These are phyloP conservation scores for Penicillium sp. DNA, from an alignment of 2,329 filamentous ascomycete species.

Conservation along the genomic window DNA sequence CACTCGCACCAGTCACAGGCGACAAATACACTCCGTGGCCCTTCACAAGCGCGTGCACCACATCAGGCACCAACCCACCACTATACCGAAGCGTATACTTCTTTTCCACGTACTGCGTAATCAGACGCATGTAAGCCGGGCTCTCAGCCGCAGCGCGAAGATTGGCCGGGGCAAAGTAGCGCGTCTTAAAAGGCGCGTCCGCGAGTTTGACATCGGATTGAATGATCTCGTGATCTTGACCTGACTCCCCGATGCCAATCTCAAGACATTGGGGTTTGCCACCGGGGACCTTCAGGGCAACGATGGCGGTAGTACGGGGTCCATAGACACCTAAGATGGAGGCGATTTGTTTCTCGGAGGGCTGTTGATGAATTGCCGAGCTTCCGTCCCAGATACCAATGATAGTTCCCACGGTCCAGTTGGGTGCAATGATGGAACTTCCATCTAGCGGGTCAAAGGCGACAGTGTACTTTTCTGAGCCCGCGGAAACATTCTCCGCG, in stretches of 20 bases:
- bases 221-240: neutral
- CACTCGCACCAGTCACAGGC: slow-evolving; percentile 1
- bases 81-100: slow-evolving; percentile 8
- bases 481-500: neutral
- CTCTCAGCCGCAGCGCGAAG: slow-evolving; percentile 3
- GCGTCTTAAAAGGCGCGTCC: slow-evolving; percentile 4
- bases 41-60: slow-evolving; percentile 6
- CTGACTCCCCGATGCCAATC: slow-evolving; percentile 1
- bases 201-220: slow-evolving; percentile 1
- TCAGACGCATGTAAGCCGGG: slow-evolving; percentile 3
- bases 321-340: slow-evolving; percentile 4
- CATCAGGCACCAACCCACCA: slow-evolving; percentile 6
- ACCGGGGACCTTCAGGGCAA: slow-evolving; percentile 1
- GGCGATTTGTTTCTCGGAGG: slow-evolving; percentile 5
- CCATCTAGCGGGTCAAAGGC: slow-evolving; percentile 10
- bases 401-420: slow-evolving; percentile 9
- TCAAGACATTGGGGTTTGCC: slow-evolving; percentile 1
- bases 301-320: slow-evolving; percentile 6
- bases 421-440: slow-evolving; percentile 9
- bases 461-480: slow-evolving; percentile 6
- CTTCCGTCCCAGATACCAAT: slow-evolving; percentile 9
- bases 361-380: neutral
- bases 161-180: slow-evolving; percentile 8
- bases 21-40: slow-evolving; percentile 6
- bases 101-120: slow-evolving; percentile 3